These are phyloP conservation scores for Crithidia expoeki DNA, from an alignment of 208 protist species.

Conservation along the genomic window DNA sequence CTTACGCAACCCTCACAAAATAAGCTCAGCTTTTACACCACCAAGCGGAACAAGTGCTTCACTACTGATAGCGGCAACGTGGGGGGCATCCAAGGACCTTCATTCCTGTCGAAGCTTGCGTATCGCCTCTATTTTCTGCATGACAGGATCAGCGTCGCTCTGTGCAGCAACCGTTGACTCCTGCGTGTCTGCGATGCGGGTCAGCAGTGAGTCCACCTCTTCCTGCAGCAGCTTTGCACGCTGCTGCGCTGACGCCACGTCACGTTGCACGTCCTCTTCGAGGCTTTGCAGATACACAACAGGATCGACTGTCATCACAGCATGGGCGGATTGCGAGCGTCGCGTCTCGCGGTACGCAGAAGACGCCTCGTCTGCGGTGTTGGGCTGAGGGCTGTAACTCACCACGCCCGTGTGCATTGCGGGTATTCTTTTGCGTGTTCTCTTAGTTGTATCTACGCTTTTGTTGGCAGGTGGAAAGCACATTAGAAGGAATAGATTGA, in stretches of 20 bases:
- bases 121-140: constrained; percentile 23
- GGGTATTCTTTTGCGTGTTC: background rate
- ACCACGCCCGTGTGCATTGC: background rate
- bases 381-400: constrained; percentile 4
- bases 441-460: too few species aligned
- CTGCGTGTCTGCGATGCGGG: constrained; percentile 9
- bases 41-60: too few species aligned
- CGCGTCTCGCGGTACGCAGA: constrained; percentile 5
- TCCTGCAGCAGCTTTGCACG: constrained; percentile 20
- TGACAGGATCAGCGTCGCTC: constrained; percentile 14
- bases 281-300: constrained; percentile 28
- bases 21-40: too few species aligned
- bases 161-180: background rate
- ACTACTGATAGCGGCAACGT: too few species aligned
- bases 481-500: too few species aligned
- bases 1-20: too few species aligned
- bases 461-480: too few species aligned
- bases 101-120: constrained; percentile 19
- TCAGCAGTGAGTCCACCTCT: constrained; percentile 21
- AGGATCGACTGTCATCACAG: constrained; percentile 19
- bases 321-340: constrained; percentile 12
- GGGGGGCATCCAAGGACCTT: too few species aligned
- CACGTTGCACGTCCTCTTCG: constrained; percentile 36
- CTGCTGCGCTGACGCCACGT: constrained; percentile 36
- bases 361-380: background rate